Percentiles rank a stretch among this genome's conserved stretches.
Evolutionary conservation across 345 rosid species (phyloP).

Genomic region (Odontarrhena argentea): DNA sequence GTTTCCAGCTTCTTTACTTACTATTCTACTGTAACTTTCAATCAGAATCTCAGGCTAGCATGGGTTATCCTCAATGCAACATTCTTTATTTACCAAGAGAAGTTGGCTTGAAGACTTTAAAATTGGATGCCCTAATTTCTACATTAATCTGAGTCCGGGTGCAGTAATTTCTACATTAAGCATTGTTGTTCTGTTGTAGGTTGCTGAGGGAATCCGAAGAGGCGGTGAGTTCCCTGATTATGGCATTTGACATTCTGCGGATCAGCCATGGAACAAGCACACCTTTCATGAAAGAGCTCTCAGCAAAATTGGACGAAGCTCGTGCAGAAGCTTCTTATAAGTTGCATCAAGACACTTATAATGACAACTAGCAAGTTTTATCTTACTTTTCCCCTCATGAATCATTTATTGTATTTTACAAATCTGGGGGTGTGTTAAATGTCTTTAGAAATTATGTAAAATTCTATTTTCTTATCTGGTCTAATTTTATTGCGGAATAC

Average conservation of each 20-base stretch:
- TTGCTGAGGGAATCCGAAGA: slow-evolving; percentile 63
- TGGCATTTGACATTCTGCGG: slow-evolving; percentile 61
- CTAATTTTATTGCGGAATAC: neutral
- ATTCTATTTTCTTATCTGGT: neutral
- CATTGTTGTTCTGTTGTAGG: slow-evolving; percentile 48
- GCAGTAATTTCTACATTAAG: neutral
- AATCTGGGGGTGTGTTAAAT: neutral
- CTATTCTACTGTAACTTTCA: neutral
- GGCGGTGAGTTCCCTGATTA: slow-evolving; percentile 62
- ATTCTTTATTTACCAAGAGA: neutral
- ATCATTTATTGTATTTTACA: neutral
- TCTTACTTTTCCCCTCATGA: slow-evolving; percentile 9
- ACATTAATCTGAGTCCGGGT: neutral
- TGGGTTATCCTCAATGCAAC: slow-evolving; percentile 12
- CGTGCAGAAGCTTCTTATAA: slow-evolving; percentile 76
- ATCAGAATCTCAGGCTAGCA: neutral
- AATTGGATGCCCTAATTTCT: neutral
- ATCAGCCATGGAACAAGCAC: slow-evolving; percentile 72
- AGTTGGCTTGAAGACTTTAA: slow-evolving; percentile 9
- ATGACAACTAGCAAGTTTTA: slow-evolving; percentile 44
- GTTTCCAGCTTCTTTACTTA: slow-evolving; percentile 10
- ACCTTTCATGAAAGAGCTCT: slow-evolving; percentile 71
- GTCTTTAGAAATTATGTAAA: neutral
- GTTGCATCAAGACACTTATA: slow-evolving; percentile 22
- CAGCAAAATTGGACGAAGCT: slow-evolving; percentile 80